Evolutionary conservation across 306 rosid species (phyloP), one percentile per base, ranked within the genome.

Genomic region (Cyamopsis tetragonoloba): DNA sequence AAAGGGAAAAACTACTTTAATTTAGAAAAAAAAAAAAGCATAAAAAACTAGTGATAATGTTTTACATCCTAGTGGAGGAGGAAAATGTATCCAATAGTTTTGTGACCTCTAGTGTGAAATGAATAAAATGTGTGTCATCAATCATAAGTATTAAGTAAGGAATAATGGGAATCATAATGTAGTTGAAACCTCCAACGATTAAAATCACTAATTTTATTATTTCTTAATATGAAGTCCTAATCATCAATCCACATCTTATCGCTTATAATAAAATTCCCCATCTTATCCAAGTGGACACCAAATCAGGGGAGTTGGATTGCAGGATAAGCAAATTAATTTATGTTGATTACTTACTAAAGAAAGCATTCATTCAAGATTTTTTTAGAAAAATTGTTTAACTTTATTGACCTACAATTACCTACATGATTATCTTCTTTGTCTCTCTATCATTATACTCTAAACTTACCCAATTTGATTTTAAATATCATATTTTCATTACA

Each of bases 121-220:
- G 87, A 82, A 82, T 85, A 83, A 50, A 32, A 66, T 6, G 56
- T 6, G 56, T 47, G 76, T 51, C 73, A 63, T 70, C 38, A 67
- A 66, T 61, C 43, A 66, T 70, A 62, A 46, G 4, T 38, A 22
- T 9, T 6, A 11, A 17, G 42, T 44, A 20, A 30, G 35, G 42
- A 62, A 50, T 13, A 31, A 46, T 14, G 7, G 1, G 42, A 50
- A 53, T 69, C 7, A 79, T 50, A 26, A 15, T 26, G 32, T 4
- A 54, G 49, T 53, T 70, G 73, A 75, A 76, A 57, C 63, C 27
- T 61, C 66, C 63, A 72, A 54, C 32, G 50, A 65, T 63, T 48
- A 35, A 19, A 24, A 55, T 67, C 61, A 64, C 51, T 20, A 27
- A 30, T 17, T 32, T 19, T 20, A 14, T 39, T 71, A 47, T 18